Base-by-base conservation (phyloP, 2,329 filamentous ascomycete species). In the Nemania sp. region DNA sequence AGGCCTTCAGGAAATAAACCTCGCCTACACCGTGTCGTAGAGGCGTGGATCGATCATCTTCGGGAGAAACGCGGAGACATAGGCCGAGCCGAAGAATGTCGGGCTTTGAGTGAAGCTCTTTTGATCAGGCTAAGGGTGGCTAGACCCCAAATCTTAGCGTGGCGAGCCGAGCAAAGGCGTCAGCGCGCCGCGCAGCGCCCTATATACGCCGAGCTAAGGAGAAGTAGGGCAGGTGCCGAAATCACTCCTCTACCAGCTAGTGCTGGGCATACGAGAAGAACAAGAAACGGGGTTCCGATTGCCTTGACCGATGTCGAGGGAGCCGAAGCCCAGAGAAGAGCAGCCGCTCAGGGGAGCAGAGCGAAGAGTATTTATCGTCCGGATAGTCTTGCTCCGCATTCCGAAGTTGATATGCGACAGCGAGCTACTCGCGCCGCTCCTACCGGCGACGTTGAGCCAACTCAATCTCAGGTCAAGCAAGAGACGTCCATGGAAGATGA, bases 21-120 rank as follows among this genome's bases (percentile, higher is more conserved):
- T 22, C 79, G 79, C 10, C 70, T 87, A 6, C 71, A 77, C 61
- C 76, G 76, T 26, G 64, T 84, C 29, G 74, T 87, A 0, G 80
- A 84, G 24, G 78, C 79, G 6, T 87, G 84, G 83, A 81, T 85
- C 53, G 65, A 74, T 5, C 76, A 77, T 22, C 78, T 80, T 27
- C 70, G 66, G 10, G 67, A 70, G 8, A 13, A 58, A 6, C 7
- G 27, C 8, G 62, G 65, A 6, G 32, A 38, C 6, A 26, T 26
- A 15, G 60, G 73, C 13, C 69, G 75, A 27, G 60, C 74, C 0
- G 64, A 65, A 20, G 57, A 66, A 52, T 76, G 75, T 24, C 67
- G 69, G 38, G 69, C 45, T 5, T 66, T 64, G 69, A 74, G 74
- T 52, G 72, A 74, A 1, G 41, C 63, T 20, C 20, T 72, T 1